Evolutionary conservation across 2,329 filamentous ascomycete genomes (phyloP).

Genomic region (Colletotrichum lini): DNA sequence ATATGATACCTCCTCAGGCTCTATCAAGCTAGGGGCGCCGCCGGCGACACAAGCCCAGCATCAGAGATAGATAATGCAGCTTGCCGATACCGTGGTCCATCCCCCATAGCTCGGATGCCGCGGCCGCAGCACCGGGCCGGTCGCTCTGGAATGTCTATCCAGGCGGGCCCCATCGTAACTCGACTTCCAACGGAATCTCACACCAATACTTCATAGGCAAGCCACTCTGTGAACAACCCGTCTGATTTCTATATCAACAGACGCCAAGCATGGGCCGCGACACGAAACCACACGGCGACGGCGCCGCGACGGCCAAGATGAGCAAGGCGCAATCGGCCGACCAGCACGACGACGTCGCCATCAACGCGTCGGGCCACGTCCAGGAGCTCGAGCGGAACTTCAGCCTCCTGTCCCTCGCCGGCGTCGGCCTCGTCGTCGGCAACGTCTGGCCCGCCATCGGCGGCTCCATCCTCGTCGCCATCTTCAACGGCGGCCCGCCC

Average conservation of each 20-base stretch:
- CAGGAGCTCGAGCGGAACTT: slow-evolving; percentile 58
- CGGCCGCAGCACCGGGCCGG: slow-evolving; percentile 17
- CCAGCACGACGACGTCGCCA: slow-evolving; percentile 21
- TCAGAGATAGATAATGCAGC: neutral
- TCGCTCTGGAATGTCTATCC: slow-evolving; percentile 23
- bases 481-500: slow-evolving; percentile 73
- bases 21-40: neutral
- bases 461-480: slow-evolving; percentile 62
- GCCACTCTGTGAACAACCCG: no score
- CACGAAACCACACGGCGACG: slow-evolving; percentile 1
- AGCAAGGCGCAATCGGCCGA: slow-evolving; percentile 23
- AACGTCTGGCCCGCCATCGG: slow-evolving; percentile 62
- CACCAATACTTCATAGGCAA: neutral
- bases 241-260: neutral
- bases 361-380: slow-evolving; percentile 59
- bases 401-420: slow-evolving; percentile 57
- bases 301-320: neutral
- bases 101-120: neutral
- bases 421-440: slow-evolving; percentile 58
- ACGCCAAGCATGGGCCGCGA: slow-evolving; percentile 23
- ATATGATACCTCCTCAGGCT: neutral
- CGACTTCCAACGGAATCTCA: neutral
- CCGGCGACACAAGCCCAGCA: neutral
- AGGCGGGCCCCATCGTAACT: neutral
- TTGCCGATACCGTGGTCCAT: slow-evolving; percentile 1